Evolutionary conservation across 768 basidiomycete species (phyloP).

Genomic region (Mycena galopus): DNA sequence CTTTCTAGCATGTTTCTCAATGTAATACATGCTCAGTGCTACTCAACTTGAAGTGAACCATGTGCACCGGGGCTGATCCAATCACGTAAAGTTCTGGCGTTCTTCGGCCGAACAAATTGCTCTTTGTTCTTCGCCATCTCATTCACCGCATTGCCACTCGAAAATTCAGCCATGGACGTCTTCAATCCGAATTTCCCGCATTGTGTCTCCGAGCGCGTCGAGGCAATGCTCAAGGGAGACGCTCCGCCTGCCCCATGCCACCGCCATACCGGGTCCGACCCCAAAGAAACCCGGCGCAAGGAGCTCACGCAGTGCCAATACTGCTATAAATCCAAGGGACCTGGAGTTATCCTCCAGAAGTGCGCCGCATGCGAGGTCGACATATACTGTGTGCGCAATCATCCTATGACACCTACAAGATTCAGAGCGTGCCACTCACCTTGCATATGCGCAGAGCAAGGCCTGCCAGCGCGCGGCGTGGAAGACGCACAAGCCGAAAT

Average conservation of each 20-base stretch:
- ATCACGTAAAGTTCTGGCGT: no score
- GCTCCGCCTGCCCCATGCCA: slow-evolving; percentile 4
- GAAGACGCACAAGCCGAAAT: slow-evolving; percentile 12
- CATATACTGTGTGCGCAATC: slow-evolving; percentile 1
- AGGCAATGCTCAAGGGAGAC: not conserved
- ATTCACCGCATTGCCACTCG: no score
- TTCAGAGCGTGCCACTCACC: not conserved
- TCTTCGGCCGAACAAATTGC: no score
- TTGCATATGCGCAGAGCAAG: not conserved
- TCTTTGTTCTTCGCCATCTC: no score
- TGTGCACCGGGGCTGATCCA: no score
- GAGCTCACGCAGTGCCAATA: slow-evolving; percentile 7
- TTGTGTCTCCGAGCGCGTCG: not conserved
- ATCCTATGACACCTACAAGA: not conserved
- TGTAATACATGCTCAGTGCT: no score
- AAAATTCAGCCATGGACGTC: no score
- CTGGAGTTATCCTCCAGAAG: not conserved
- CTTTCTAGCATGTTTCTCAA: no score
- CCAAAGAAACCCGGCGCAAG: not conserved
- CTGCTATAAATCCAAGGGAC: slow-evolving; percentile 11
- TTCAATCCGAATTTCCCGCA: slow-evolving; percentile 1
- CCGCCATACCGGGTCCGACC: slow-evolving; percentile 8
- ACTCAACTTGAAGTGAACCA: no score
- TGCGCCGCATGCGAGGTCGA: not conserved
- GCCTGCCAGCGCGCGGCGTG: slow-evolving; percentile 1